Evolutionary conservation across 164 flowering plant genomes (phyloP), one percentile per base, ranked within the genome.

Genomic region (Vitis riparia): DNA sequence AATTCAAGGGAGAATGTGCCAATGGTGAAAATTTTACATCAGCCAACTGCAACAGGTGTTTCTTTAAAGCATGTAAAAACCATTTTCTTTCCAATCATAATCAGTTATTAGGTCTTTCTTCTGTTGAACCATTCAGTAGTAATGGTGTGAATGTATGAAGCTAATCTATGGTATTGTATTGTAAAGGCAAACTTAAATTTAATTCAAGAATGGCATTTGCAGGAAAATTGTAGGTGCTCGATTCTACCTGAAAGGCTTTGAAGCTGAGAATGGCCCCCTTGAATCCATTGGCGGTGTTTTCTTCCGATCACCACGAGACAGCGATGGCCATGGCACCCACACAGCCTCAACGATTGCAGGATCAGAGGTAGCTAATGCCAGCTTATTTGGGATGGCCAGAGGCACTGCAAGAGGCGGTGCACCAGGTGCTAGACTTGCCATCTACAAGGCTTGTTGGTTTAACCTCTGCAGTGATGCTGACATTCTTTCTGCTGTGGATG

Each of bases 331-430:
- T 19, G 84, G 84, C 44, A 74, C 71, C 15, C 84, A 73, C 77
- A 85, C 87, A 47, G 82, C 89, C 56, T 88, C 87, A 3, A 85
- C 84, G 2, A 76, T 75, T 13, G 88, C 85, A 3, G 93, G 93
- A 19, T 66, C 82, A 11, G 50, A 56, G 5, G 89, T 84, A 2
- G 64, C 53, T 0, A 73, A 80, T 60, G 82, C 66, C n/a, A 81
- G 82, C 68, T 67, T 82, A 11, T 71, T 59, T 11, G 88, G 88
- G 3, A 64, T 85, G 50, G 93, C 81, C n/a, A 56, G 29, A 47
- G 89, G 89, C 16, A 79, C 76, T 5, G 87, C 85, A 12, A 77
- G 84, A 62, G 91, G 89, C 23, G 87, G 86, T 12, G 88, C 84
- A n/a, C 87, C 88, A 8, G 59, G 65, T 59, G 86, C 93, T 6